phyloP scores from a whole-genome alignment of 2,329 filamentous ascomycete species.

The Basipetospora sp. region DNA sequence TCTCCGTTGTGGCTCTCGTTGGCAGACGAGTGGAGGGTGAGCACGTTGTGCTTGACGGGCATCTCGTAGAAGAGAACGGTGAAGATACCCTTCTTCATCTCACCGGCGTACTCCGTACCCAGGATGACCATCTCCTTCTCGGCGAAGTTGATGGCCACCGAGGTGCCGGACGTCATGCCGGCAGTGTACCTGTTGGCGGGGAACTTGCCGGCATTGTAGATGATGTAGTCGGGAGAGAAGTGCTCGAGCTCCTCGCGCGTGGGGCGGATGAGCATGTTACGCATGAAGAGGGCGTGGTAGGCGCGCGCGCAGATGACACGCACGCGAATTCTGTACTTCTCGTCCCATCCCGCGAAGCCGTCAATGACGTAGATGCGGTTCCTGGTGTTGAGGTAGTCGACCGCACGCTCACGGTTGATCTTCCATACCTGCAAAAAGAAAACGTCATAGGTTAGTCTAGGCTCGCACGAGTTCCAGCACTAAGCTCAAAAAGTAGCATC shows the following conservation, averaged over 20 bases:
- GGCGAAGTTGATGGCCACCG: constrained; percentile 95
- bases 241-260: constrained; percentile 79
- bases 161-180: constrained; percentile 97
- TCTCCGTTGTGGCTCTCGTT: constrained; percentile 92
- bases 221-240: constrained; percentile 98
- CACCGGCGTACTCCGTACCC: constrained; percentile 93
- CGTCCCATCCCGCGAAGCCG: constrained; percentile 94
- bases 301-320: constrained; percentile 96
- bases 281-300: constrained; percentile 99
- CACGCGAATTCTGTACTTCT: constrained; percentile 93
- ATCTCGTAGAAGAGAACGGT: constrained; percentile 99
- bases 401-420: constrained; percentile 95
- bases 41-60: constrained; percentile 98
- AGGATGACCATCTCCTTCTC: constrained; percentile 99
- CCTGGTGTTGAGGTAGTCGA: constrained; percentile 98
- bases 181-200: constrained; percentile 95
- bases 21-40: constrained; percentile 95
- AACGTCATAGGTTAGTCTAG: no score
- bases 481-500: no score
- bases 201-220: constrained; percentile 98
- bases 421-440: constrained; percentile 66
- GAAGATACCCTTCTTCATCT: constrained; percentile 98
- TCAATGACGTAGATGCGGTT: constrained; percentile 98
- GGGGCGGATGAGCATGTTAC: constrained; percentile 98
- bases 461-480: no score